A percentile compares a stretch with the other conserved stretches of the same genome.
Evolutionary conservation across 176 grass and related monocot genomes (phyloP).

Genomic region (Canna indica): DNA sequence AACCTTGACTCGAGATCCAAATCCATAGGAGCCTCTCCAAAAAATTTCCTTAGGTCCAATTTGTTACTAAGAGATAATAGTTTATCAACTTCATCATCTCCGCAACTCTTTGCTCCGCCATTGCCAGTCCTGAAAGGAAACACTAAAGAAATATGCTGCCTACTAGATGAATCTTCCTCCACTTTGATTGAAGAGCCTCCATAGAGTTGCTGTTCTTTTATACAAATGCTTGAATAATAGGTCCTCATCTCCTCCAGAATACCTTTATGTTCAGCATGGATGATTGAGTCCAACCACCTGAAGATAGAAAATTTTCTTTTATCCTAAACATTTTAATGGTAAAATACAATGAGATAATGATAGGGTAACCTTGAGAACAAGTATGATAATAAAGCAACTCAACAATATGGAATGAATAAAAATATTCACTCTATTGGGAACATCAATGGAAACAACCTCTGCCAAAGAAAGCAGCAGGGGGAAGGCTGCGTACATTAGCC

Average conservation of each 20-base stretch:
- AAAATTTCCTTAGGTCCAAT: constrained; percentile 50
- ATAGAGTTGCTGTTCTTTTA: constrained; percentile 12
- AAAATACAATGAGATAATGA: not conserved
- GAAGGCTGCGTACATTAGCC: too few relatives aligned
- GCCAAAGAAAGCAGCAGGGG: too few relatives aligned
- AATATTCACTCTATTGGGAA: not conserved
- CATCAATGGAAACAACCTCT: too few relatives aligned
- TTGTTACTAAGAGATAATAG: constrained; percentile 32
- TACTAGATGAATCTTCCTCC: constrained; percentile 15
- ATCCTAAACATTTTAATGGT: not conserved
- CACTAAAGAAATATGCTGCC: constrained; percentile 6
- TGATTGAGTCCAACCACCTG: constrained; percentile 69
- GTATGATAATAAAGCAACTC: not conserved
- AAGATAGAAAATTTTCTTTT: not conserved
- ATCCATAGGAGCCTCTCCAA: constrained; percentile 32
- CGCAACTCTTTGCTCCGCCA: not conserved
- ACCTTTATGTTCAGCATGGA: constrained; percentile 89
- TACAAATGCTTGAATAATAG: constrained; percentile 42
- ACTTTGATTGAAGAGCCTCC: not conserved
- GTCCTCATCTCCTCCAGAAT: constrained; percentile 83
- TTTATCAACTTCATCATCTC: constrained; percentile 23
- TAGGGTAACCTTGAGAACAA: not conserved
- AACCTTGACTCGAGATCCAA: constrained; percentile 22
- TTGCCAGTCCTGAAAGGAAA: constrained; percentile 24
- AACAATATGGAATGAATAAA: not conserved